Conservation (phyloP, 169 alveolate genomes). For the Plasmodium sp. region DNA sequence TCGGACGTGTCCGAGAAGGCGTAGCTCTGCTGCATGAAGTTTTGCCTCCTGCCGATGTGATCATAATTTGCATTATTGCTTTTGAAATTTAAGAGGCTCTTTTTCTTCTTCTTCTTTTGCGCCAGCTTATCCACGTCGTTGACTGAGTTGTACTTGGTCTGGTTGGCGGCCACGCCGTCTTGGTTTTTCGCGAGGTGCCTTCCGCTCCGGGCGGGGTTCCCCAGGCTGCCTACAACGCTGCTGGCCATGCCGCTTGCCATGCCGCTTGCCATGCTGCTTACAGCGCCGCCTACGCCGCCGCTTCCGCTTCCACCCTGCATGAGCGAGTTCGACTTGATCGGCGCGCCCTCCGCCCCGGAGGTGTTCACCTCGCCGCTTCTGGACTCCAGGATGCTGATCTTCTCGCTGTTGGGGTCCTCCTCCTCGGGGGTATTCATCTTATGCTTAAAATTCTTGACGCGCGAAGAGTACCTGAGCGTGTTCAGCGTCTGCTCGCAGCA, state of each 20-base stretch:
- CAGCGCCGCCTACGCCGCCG: too few species aligned
- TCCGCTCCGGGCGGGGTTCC: neutral
- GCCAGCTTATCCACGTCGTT: constrained; percentile 22
- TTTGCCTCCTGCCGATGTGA: neutral
- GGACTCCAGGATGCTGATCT: constrained; percentile 2
- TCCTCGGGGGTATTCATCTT: constrained; percentile 71
- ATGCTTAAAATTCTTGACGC: constrained; percentile 95
- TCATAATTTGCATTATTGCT: constrained; percentile 11
- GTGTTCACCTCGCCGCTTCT: neutral
- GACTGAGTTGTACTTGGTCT: constrained; percentile 11
- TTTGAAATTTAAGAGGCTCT: constrained; percentile 10
- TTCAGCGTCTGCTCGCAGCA: constrained; percentile 98
- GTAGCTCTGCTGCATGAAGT: neutral
- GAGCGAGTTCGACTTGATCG: neutral
- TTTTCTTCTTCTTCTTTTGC: constrained; percentile 23
- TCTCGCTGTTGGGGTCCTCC: constrained; percentile 63
- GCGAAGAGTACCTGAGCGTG: constrained; percentile 97
- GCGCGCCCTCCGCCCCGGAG: neutral
- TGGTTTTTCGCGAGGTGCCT: neutral
- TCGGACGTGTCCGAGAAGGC: constrained; percentile 66
- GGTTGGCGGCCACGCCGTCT: neutral
- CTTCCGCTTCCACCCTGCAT: neutral
- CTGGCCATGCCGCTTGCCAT: neutral
- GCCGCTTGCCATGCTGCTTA: neutral
- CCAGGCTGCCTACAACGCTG: neutral